Base-by-base conservation (phyloP, 2,329 filamentous ascomycete genomes). In the Colletotrichum noveboracense region DNA sequence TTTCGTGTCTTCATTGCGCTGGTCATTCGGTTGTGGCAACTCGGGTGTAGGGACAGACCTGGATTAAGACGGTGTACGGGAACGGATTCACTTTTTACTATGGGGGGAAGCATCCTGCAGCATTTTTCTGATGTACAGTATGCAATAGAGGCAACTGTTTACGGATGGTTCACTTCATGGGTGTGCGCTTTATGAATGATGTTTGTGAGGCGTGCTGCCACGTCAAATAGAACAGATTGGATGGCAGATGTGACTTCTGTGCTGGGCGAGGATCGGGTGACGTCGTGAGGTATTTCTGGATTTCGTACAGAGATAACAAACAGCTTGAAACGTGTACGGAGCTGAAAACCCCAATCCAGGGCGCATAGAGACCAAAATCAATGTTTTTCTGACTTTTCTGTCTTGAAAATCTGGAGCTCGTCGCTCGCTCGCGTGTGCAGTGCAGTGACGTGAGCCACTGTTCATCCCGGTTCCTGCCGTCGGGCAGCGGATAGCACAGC, bases 391-490 rank as follows among this genome's bases (percentile, higher is more conserved):
- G 8, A 43, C 5, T 38, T 43, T 24, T 28, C 10, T 21, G n/a
- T 52, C 32, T 43, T 2, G 16, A 34, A 62, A 32, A 24, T 38
- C n/a, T 24, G 65, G 67, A 69, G 55, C 52, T 71, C 21, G 52
- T 58, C 28, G 36, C n/a, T 10, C 38, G 30, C 52, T 66, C 60
- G 56, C 26, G 56, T 60, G 56, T 32, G 12, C 26, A 30, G 56
- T 30, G 55, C 18, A 52, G 43, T 76, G 71, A 76, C 60, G 75
- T 78, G 71, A 76, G 43, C 34, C 62, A 43, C 61, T 28, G 65
- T 26, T 36, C 71, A 73, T 78, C 62, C 76, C 77, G 77, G 77
- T 78, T 77, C 77, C 77, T 73, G 76, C 77, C 77, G 77, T 64
- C 70, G 70, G 74, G 64, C 69, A 14, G 64, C 70, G 56, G 56